Percentiles rank a stretch among this genome's conserved stretches.
Conservation (phyloP, 1,284 basidiomycete genomes). For the Cystobasidium sp. region DNA sequence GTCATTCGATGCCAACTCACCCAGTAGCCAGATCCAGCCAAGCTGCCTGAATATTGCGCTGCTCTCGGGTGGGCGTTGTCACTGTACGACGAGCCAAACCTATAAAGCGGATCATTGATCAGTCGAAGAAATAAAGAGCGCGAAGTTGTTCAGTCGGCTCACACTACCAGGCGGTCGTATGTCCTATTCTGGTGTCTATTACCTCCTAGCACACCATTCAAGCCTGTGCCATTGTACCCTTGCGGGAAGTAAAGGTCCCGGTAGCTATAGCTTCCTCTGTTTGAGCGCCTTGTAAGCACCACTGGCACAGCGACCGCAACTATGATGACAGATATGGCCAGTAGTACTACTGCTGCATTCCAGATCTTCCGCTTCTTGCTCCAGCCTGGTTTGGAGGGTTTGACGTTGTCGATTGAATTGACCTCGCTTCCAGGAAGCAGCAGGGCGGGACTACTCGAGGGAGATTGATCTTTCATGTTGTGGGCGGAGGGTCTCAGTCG, state of each 20-base stretch:
- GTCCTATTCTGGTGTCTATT: slow-evolving; percentile 6
- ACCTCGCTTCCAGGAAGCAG: not conserved
- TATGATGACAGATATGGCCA: slow-evolving; percentile 5
- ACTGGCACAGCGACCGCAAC: slow-evolving; percentile 24
- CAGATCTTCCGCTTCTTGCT: slow-evolving; percentile 18
- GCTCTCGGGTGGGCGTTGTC: slow-evolving; percentile 32
- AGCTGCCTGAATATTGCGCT: slow-evolving; percentile 18
- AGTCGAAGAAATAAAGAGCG: not conserved
- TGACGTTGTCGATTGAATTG: not conserved
- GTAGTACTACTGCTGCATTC: not conserved
- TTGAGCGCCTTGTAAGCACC: slow-evolving; percentile 7
- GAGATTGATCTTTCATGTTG: not conserved
- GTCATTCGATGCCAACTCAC: not conserved
- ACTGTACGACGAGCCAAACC: slow-evolving; percentile 39
- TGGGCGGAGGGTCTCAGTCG: not conserved
- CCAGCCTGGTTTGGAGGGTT: slow-evolving; percentile 3
- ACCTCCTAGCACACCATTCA: slow-evolving; percentile 22
- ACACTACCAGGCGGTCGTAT: slow-evolving; percentile 34
- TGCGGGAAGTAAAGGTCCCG: slow-evolving; percentile 23
- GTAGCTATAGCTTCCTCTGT: not conserved
- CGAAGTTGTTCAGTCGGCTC: not conserved
- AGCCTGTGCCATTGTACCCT: slow-evolving; percentile 21
- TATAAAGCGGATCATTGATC: not conserved
- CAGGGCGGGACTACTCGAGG: not conserved
- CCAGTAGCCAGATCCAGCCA: slow-evolving; percentile 25